Evolutionary conservation across 1,139 yeast species (phyloP), one percentile per base, ranked within the genome.

Genomic region (Debaryomyces sp.): DNA sequence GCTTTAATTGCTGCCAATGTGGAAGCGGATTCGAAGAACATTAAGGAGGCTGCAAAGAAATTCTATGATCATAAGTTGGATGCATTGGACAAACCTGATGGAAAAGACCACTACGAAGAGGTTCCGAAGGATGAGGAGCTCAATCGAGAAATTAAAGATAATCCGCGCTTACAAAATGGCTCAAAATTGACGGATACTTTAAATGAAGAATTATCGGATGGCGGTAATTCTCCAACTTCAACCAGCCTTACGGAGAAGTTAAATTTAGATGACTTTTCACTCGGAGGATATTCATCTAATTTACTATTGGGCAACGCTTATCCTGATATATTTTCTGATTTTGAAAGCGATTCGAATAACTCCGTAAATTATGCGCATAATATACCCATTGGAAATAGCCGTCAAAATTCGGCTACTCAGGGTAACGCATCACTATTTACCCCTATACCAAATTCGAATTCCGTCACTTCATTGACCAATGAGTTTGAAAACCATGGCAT

Each of bases 1-100:
- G 77, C 77, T 1, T 51, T 63, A 13, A 69, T 74, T 21, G 78
- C 79, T 22, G 77, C 78, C 6, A 68, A 63, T 44, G 62, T 63
- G 45, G 47, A 50, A 15, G 42, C 56, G 6, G 53, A 59, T 22
- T 52, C 55, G 8, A 51, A 56, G 12, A 65, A 69, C 38, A 50
- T 69, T 24, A 60, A 61, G 13, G 43, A 50, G 10, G 68, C 70
- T n/a, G 57, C 70, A 10, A 59, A 57, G 44, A 54, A 65, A 37
- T 73, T 73, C 61, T 75, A 76, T 7, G 62, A 64, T 12, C 76
- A 72, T 55, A 29, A 30, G 40, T 15, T 50, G 36, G 33, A 42
- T 15, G 47, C 50, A 22, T 43, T 49, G 13, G 39, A 41, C 24
- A 45, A 48, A 2, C 43, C 45, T 10, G 40, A 18, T 33, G 33